Evolutionary conservation across 192 early-diverging fungal genomes (phyloP).

Genomic region (Phycomyces nitens): DNA sequence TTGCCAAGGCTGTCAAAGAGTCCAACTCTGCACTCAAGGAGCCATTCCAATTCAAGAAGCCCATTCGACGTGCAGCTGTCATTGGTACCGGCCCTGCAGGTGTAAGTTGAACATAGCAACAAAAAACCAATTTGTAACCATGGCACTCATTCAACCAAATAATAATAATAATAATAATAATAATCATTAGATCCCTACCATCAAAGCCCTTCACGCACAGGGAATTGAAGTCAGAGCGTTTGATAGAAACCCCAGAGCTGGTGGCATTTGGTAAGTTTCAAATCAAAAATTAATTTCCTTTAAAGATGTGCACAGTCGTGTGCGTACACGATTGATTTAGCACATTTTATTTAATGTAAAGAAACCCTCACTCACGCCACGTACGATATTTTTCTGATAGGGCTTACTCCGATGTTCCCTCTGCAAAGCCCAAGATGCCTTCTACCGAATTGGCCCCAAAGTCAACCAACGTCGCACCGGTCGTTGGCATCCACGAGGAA

Average conservation of each 20-base stretch:
- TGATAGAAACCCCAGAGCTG: constrained; percentile 18
- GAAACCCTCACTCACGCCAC: neutral
- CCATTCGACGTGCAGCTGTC: constrained; percentile 21
- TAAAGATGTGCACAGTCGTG: too few relatives aligned
- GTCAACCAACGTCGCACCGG: neutral
- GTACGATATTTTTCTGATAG: neutral
- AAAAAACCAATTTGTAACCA: too few relatives aligned
- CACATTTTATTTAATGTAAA: too few relatives aligned
- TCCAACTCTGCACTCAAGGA: neutral
- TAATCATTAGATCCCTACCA: constrained; percentile 15
- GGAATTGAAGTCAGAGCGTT: constrained; percentile 20
- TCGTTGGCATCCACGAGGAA: constrained; percentile 5
- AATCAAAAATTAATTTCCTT: neutral
- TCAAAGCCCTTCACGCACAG: constrained; percentile 16
- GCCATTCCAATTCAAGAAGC: constrained; percentile 10
- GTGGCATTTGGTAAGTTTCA: constrained; percentile 21
- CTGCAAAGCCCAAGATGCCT: constrained; percentile 9
- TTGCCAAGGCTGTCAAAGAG: neutral
- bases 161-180: neutral
- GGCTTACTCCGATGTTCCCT: constrained; percentile 8
- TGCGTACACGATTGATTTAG: neutral
- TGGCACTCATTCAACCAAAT: too few relatives aligned
- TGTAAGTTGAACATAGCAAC: constrained; percentile 4
- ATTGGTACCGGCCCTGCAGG: constrained; percentile 32
- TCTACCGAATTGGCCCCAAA: neutral